These are phyloP conservation scores for Galerina sulciceps DNA, from an alignment of 768 basidiomycete species.

Conservation along the genomic window DNA sequence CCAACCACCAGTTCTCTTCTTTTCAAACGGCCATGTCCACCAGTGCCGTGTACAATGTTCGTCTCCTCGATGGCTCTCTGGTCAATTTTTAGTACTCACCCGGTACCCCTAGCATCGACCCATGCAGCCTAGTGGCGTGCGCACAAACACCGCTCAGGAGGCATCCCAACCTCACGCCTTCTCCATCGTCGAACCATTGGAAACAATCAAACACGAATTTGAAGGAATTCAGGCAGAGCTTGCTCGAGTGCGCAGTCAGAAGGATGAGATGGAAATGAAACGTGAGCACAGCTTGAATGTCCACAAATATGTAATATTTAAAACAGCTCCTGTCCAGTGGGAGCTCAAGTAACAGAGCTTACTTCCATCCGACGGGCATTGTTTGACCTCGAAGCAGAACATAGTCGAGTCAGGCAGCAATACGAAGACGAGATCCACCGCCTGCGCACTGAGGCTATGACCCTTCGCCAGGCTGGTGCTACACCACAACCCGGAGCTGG, in stretches of 20 bases:
- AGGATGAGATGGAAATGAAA: constrained; percentile 83
- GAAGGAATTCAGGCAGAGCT: constrained; percentile 70
- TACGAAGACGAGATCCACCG: constrained; percentile 77
- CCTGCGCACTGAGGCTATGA: constrained; percentile 59
- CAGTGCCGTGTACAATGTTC: constrained; percentile 31
- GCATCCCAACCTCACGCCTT: constrained; percentile 40
- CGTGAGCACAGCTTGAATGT: constrained; percentile 47
- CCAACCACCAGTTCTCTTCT: neutral
- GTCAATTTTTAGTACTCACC: neutral
- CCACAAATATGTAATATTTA: constrained; percentile 1
- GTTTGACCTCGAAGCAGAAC: constrained; percentile 81
- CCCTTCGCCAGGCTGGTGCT: constrained; percentile 8
- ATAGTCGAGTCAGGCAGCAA: constrained; percentile 71
- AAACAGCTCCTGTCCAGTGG: constrained; percentile 43
- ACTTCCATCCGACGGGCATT: constrained; percentile 78
- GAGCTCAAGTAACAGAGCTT: constrained; percentile 78
- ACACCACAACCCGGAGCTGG: constrained; percentile 3
- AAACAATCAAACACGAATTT: constrained; percentile 79
- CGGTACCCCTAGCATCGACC: constrained; percentile 42
- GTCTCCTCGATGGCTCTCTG: constrained; percentile 6
- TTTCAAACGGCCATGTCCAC: constrained; percentile 25
- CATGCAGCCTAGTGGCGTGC: constrained; percentile 46
- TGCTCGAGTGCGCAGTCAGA: constrained; percentile 61
- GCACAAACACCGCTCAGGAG: constrained; percentile 41
- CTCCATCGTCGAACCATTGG: constrained; percentile 60